Evolutionary conservation across 257 asterid genomes (phyloP).

Genomic region (Lycium ferocissimum): DNA sequence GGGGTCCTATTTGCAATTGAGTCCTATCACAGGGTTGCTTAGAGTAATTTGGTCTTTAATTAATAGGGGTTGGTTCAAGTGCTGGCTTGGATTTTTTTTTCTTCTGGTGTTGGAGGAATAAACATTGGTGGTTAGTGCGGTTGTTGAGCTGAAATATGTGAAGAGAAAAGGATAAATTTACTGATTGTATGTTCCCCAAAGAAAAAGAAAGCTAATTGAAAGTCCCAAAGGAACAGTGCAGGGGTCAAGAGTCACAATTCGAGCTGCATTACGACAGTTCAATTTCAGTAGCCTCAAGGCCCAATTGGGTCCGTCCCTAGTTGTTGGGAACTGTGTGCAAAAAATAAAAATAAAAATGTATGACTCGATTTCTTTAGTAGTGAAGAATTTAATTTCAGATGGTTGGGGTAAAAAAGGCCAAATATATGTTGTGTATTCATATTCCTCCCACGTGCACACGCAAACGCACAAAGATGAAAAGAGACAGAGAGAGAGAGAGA

Average conservation of each 20-base stretch:
- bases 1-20: constrained; percentile 10
- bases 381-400: neutral
- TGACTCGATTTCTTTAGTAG: neutral
- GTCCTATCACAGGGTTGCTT: neutral
- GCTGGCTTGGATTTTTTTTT: constrained; percentile 12
- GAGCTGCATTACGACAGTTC: neutral
- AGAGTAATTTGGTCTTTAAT: neutral
- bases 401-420: neutral
- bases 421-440: neutral
- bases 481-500: neutral
- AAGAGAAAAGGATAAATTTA: neutral
- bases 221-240: constrained; percentile 8
- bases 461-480: neutral
- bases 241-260: neutral
- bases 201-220: neutral
- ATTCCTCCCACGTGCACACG: neutral
- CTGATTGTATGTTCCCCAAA: neutral
- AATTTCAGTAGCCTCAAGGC: neutral
- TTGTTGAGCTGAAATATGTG: constrained; percentile 21
- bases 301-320: neutral
- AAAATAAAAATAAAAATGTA: neutral
- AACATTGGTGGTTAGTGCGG: neutral
- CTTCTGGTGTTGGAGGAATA: neutral
- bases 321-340: neutral
- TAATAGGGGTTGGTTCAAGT: constrained; percentile 15